Evolutionary conservation across 1,284 basidiomycete genomes (phyloP), one percentile per base, ranked within the genome.

Genomic region (Leccinum insolens): DNA sequence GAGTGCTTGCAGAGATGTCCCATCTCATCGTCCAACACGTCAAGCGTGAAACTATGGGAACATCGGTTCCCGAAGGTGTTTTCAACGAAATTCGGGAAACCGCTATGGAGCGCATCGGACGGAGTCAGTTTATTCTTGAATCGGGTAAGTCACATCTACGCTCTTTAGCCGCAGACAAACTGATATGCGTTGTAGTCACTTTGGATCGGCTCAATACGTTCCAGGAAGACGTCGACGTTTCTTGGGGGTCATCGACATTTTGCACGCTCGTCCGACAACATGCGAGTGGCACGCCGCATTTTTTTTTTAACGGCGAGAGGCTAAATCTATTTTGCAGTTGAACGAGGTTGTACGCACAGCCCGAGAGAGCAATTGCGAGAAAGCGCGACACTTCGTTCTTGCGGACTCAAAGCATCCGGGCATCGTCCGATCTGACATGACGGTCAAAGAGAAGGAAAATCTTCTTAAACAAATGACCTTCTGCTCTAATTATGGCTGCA

Each of bases 111-210:
- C 31, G 15, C 31, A 31, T 60, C n/a, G 22, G 31, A 60, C 58
- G n/a, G 28, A 60, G 58, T 60, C 17, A 11, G 8, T 60, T 60
- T 20, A 60, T 15, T 31, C 58, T 60, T n/a, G 49, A 52, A 37
- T 60, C 28, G n/a, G 58, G 58, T 60, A 60, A 60, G 58, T 15
- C 20, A 52, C 17, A 31, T 60, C 28, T 60, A 60, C 22, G 17
- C 58, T 60, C 31, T 60, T 34, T 60, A 14, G 28, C 17, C n/a
- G n/a, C 58, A 31, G 58, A 60, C 17, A 60, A 60, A 37, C 15
- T 60, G 31, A 60, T 60, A 37, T 58, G 31, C 58, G 34, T 58
- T 60, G 58, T 60, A 60, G 58, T 60, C n/a, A 60, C 28, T 60
- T 60, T n/a, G 8, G 22, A 37, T 60, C 31, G 15, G 22, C n/a